A percentile compares a stretch with the other conserved stretches of the same genome.
phyloP scores from a whole-genome alignment of 2,329 filamentous ascomycete genomes.

The Fusarium redolens region DNA sequence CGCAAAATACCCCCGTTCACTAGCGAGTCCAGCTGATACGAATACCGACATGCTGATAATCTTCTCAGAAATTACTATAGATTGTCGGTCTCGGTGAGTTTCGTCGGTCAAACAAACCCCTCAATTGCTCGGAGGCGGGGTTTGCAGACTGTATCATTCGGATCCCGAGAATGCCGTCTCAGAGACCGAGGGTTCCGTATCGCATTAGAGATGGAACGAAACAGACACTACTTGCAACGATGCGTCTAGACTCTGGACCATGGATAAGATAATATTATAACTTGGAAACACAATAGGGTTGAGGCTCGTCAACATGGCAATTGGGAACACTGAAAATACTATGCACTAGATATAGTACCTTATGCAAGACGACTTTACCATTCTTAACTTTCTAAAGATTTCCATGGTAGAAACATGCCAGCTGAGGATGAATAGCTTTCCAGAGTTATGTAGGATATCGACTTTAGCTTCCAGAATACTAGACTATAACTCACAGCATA shows the following conservation, averaged over 20 bases:
- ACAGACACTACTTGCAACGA: background rate
- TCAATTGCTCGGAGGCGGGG: background rate
- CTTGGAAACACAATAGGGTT: background rate
- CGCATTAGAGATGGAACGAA: background rate
- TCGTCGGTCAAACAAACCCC: background rate
- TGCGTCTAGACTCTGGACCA: too few species aligned
- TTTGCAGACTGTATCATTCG: background rate
- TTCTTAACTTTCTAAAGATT: too few species aligned
- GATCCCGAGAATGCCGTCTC: background rate
- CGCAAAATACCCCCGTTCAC: background rate
- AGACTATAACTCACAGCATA: background rate
- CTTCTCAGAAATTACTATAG: background rate
- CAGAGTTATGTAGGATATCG: too few species aligned
- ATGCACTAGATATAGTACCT: background rate
- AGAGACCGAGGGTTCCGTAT: background rate
- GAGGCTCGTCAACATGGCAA: rapidly evolving
- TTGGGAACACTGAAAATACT: rapidly evolving
- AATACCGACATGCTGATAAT: too few species aligned
- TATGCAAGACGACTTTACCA: background rate
- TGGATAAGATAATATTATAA: background rate
- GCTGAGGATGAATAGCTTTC: background rate
- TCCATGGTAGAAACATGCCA: background rate
- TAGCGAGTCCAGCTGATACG: background rate
- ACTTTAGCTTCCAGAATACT: background rate
- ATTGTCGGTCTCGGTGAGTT: too few species aligned